phyloP scores from a whole-genome alignment of 2,329 filamentous ascomycete species.

The Colletotrichum sidae region DNA sequence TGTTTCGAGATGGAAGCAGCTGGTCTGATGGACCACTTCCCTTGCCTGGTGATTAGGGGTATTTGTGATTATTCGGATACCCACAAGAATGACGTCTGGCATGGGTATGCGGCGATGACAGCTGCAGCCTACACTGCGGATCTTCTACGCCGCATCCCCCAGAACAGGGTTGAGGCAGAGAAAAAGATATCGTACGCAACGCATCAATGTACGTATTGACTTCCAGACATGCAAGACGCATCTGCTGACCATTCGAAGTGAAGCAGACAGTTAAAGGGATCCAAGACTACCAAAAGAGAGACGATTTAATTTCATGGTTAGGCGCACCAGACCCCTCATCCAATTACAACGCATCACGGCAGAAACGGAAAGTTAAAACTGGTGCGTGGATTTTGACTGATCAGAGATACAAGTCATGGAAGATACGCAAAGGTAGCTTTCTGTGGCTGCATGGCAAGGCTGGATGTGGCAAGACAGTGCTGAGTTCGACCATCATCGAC shows the following conservation, averaged over 20 bases:
- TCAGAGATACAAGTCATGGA: neutral
- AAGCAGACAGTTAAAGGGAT: neutral
- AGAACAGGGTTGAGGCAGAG: constrained; percentile 1
- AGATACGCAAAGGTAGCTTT: neutral
- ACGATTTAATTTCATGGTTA: neutral
- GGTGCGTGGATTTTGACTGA: neutral
- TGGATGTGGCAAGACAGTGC: neutral
- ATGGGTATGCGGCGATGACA: constrained; percentile 48
- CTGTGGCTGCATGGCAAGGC: neutral
- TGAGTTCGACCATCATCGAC: constrained; percentile 3
- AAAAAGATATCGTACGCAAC: neutral
- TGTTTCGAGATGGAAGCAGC: constrained; percentile 49
- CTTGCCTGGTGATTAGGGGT: constrained; percentile 51
- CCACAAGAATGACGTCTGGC: constrained; percentile 52
- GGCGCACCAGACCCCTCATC: neutral
- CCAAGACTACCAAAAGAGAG: neutral
- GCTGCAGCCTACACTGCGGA: constrained; percentile 45
- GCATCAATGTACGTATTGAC: neutral
- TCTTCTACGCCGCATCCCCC: neutral
- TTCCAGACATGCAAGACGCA: neutral
- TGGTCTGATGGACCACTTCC: constrained; percentile 43
- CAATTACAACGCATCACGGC: neutral
- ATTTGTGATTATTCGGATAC: constrained; percentile 55
- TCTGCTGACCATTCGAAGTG: neutral
- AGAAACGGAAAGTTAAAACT: neutral